These are phyloP conservation scores for Cryptococcus maquisensis DNA, from an alignment of 1,284 basidiomycete genomes.

Conservation along the genomic window DNA sequence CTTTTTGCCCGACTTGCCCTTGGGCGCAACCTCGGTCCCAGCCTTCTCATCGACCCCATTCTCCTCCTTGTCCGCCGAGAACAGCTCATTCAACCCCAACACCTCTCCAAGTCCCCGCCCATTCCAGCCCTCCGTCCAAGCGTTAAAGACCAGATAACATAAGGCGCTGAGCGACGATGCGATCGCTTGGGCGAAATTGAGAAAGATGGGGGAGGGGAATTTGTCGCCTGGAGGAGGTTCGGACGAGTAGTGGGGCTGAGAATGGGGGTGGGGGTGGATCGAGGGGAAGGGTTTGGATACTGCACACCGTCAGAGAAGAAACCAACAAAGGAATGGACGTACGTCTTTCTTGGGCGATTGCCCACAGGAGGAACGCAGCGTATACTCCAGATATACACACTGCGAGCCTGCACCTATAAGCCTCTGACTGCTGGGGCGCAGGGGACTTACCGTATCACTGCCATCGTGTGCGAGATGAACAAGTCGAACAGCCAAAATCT, in stretches of 20 bases:
- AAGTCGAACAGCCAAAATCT: too few relatives aligned
- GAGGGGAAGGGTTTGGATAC: constrained; percentile 79
- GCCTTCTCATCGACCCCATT: background rate
- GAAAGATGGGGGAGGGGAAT: constrained; percentile 81
- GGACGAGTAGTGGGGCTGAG: constrained; percentile 13
- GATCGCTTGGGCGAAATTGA: constrained; percentile 81
- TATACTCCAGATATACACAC: constrained; percentile 50
- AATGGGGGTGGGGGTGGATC: constrained; percentile 49
- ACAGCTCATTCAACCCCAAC: constrained; percentile 26
- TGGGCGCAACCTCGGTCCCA: background rate
- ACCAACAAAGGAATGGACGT: constrained; percentile 38
- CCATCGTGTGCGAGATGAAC: background rate
- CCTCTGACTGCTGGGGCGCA: background rate
- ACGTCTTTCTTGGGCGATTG: constrained; percentile 86
- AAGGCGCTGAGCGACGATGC: constrained; percentile 75
- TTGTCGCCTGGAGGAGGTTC: constrained; percentile 57
- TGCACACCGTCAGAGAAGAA: constrained; percentile 33
- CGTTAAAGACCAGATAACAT: constrained; percentile 64
- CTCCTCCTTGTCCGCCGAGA: background rate
- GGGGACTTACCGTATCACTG: constrained; percentile 4
- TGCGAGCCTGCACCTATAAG: constrained; percentile 24
- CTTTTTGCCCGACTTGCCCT: constrained; percentile 16
- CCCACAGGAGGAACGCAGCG: constrained; percentile 63
- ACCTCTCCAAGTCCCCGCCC: constrained; percentile 7
- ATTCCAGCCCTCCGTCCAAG: constrained; percentile 20